Base-by-base conservation (phyloP, 2,329 filamentous ascomycete genomes). In the Huntiella savannae region DNA sequence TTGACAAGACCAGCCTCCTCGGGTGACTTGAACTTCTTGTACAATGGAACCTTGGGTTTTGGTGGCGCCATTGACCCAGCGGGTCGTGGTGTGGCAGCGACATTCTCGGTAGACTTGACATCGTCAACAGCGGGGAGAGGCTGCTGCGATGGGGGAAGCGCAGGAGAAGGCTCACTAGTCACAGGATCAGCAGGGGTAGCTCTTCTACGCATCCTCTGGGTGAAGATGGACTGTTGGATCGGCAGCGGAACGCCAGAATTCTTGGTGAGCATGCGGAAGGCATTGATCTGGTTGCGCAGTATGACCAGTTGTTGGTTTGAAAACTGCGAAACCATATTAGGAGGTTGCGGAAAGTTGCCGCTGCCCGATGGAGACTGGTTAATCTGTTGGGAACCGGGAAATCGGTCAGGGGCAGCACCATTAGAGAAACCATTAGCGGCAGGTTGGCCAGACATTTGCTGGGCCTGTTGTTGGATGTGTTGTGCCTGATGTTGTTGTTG, bases 231-330 rank as follows among this genome's bases (percentile, higher is more conserved):
- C 56, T 88, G 82, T 58, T 93, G 85, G 52, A 94, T 73, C 51
- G 75, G 71, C 28, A 73, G 62, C 1, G 88, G 85, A 3, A 96
- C 75, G 1, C 86, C 80, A 11, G 81, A 70, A 54, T 94, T 94
- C 61, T 91, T 92, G 4, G 83, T 80, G 3, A 98, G 69, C 53
- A 86, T 71, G 62, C 92, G 92, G 63, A 95, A 96, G 0, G 88
- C 87, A 54, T 80, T 71, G 43, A 96, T 94, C 59, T 98, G 91
- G 53, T 82, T 79, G 50, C 84, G 73, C 7, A 98, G 66, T 38
- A 83, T 75, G 17, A 72, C 69, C 40, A 94, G 66, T 59, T 98
- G 91, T 48, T 91, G 82, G 17, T 73, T 71, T 10, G 77, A 79
- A 58, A 94, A 87, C 51, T 77, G 77, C 43, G 70, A 70, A 16